Base-by-base conservation (phyloP, 805 yeast genomes). In the Naumovozyma baii region DNA sequence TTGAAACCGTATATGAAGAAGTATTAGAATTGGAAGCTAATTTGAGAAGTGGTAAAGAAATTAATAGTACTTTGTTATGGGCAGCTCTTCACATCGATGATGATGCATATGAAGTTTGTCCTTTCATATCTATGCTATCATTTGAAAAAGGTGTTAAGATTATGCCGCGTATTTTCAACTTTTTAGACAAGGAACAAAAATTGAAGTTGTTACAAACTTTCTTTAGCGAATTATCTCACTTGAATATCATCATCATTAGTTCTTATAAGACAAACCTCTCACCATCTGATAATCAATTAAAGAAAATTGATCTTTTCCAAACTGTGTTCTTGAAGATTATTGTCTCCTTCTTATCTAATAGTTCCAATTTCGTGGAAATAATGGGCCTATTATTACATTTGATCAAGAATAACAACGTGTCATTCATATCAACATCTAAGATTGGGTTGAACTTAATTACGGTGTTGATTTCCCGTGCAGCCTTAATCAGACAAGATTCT, bases 401-500 rank as follows among this genome's bases (percentile, higher is more conserved):
- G 50, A 73, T 84, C 39, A 78, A 76, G 42, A 80, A 77, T 53
- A 81, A 83, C 56, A 80, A 80, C 51, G 76, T 81, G 28, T 71
- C 83, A 8, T 66, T 59, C 44, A 57, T 66, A 33, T 61, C 72
- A 13, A 65, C 69, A 59, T 83, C 76, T 34, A 84, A 83, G 62
- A 73, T 85, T 48, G 96, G 97, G 16, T 73, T 87, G 51, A 81
- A 95, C 10, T 68, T 90, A 41, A 73, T 90, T 39, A 90, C 96
- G 0, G 84, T 94, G n/a, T 68, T 90, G 46, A 77, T 88, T 42
- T 85, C 96, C 3, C 77, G 96, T 53, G 90, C 95, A 26, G 96
- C 90, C 61, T 74, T 88, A 52, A 82, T 90, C 54, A 80, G 81
- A 54, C 96, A 94, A 58, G 95, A 88, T 55, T 78, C 78, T 44